Conservation (phyloP, 163 green algal species). For the Prototheca wickerhamii region DNA sequence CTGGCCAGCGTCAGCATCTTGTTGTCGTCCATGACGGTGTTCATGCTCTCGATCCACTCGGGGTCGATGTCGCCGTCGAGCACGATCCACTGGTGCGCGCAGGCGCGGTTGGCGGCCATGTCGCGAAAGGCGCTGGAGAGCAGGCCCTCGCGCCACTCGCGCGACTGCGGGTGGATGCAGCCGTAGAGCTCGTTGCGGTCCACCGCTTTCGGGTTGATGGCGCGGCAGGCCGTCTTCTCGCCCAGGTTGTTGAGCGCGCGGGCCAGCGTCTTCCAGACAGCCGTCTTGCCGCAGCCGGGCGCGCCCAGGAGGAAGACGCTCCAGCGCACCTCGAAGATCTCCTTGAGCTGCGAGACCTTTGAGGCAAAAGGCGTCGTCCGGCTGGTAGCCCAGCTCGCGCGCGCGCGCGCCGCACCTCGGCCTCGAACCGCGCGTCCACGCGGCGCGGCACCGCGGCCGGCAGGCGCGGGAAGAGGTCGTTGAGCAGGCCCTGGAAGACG, state of each 20-base stretch:
- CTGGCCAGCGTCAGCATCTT: slow-evolving; percentile 89
- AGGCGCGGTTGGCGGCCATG: slow-evolving; percentile 76
- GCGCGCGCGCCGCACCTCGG: slow-evolving; percentile 50
- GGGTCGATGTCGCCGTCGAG: slow-evolving; percentile 93
- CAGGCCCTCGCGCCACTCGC: slow-evolving; percentile 92
- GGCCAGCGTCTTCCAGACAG: slow-evolving; percentile 83
- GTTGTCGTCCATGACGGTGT: slow-evolving; percentile 61
- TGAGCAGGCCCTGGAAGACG: slow-evolving; percentile 89
- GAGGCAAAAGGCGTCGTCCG: slow-evolving; percentile 80
- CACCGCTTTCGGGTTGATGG: slow-evolving; percentile 91
- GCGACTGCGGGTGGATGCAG: slow-evolving; percentile 78
- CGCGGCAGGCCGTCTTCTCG: slow-evolving; percentile 71
- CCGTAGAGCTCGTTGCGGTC: slow-evolving; percentile 93
- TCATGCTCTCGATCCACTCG: slow-evolving; percentile 84
- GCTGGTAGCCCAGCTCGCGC: slow-evolving; percentile 72
- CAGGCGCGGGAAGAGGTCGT: slow-evolving; percentile 88
- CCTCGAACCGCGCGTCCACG: slow-evolving; percentile 72
- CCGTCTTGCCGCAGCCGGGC: slow-evolving; percentile 78
- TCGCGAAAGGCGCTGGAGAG: slow-evolving; percentile 75
- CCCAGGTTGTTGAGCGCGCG: slow-evolving; percentile 67
- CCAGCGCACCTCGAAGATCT: slow-evolving; percentile 88
- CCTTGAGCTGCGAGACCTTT: slow-evolving; percentile 81
- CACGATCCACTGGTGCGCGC: slow-evolving; percentile 91
- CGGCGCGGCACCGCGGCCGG: slow-evolving; percentile 74
- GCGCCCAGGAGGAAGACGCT: slow-evolving; percentile 89